Evolutionary conservation across 139 green algal genomes (phyloP).

Genomic region (Volvox reticuliferus): DNA sequence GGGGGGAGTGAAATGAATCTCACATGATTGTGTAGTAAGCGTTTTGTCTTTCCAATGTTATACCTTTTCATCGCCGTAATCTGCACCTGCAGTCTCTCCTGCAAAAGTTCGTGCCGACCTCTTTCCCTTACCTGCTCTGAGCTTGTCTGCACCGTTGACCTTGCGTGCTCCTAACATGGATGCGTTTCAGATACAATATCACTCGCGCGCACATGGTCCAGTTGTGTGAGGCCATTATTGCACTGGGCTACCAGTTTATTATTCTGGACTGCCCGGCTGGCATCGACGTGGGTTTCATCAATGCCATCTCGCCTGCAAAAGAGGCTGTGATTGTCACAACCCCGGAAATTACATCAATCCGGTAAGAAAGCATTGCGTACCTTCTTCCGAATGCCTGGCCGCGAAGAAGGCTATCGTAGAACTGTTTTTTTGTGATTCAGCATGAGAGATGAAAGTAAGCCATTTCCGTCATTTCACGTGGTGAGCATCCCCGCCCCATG

Average conservation of each 20-base stretch:
- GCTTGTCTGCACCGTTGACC: not conserved
- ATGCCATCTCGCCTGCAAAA: conserved; percentile 88
- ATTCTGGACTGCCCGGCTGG: conserved; percentile 87
- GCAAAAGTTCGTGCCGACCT: too few relatives aligned
- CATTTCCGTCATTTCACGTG: not conserved
- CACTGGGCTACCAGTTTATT: conserved; percentile 89
- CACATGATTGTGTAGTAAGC: too few relatives aligned
- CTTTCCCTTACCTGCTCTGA: too few relatives aligned
- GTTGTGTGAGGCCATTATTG: conserved; percentile 81
- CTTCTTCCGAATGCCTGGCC: too few relatives aligned
- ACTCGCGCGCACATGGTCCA: conserved; percentile 88
- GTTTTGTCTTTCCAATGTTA: too few relatives aligned
- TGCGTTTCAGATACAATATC: conserved; percentile 79
- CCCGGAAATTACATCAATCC: conserved; percentile 92
- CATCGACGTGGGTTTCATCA: conserved; percentile 95
- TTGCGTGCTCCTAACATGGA: not conserved
- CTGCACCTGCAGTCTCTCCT: too few relatives aligned
- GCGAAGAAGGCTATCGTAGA: too few relatives aligned
- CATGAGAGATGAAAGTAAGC: not conserved
- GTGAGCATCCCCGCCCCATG: not conserved
- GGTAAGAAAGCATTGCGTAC: conserved; percentile 24
- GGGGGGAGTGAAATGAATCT: too few relatives aligned
- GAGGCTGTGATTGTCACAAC: conserved; percentile 93
- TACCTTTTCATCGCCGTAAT: too few relatives aligned
- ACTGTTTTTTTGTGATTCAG: not conserved